Base-by-base conservation (phyloP, 306 rosid species). In the Sesbania bispinosa region DNA sequence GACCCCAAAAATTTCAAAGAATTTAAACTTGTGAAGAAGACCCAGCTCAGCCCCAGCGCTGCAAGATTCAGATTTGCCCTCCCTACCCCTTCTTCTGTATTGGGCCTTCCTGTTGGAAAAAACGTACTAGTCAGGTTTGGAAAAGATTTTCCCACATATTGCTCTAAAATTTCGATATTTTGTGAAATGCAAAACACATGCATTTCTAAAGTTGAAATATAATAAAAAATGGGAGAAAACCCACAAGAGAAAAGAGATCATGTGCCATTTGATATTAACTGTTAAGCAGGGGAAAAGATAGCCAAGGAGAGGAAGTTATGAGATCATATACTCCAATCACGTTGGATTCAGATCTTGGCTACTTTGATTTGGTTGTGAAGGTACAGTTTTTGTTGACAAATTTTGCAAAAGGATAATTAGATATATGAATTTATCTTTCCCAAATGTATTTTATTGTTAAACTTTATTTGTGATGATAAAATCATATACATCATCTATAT, bases 81-180 rank as follows among this genome's bases (percentile, higher is more conserved):
- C 67, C 86, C 85, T 6, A 86, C 86, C 14, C 76, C 86, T 47
- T 67, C 79, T 13, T 88, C 95, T 8, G 71, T 85, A n/a, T 75
- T 90, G 75, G 97, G 97, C 2, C 95, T 90, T 73, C 97, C 97
- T n/a, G 69, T 90, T 74, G 97, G 97, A 52, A 84, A 90, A 51
- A 82, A 90, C 71, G 71, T 90, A 14, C 83, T 71, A 64, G 87
- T 71, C 85, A 90, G 88, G 97, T 90, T 60, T 24, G 57, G 4
- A 30, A 46, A 50, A 10, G 2, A 39, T 43, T 48, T 27, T 30
- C 39, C n/a, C 24, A 2, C 1, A 67, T 57, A 10, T 43, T 75
- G 8, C 38, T 64, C 27, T 75, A n/a, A 18, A n/a, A n/a, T n/a
- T n/a, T n/a, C n/a, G n/a, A n/a, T n/a, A n/a, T n/a, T n/a, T n/a